These are phyloP conservation scores for Pythium scleroteichum DNA, from an alignment of 352 stramenopile genomes.

Conservation along the genomic window DNA sequence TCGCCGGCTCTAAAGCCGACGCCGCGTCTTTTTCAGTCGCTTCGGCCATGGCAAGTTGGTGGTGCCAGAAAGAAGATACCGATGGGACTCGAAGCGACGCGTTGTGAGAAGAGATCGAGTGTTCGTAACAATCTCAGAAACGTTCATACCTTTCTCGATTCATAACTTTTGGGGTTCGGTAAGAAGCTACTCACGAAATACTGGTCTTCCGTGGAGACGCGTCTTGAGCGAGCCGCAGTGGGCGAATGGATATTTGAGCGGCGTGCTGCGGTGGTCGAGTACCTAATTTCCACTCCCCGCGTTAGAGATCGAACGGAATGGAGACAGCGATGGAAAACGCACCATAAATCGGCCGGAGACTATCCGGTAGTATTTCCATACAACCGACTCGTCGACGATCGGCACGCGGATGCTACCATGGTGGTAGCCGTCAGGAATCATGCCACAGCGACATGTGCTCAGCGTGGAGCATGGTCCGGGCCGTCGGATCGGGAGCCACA, in stretches of 20 bases:
- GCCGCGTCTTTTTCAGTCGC: conserved; percentile 22
- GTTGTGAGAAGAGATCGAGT: not conserved
- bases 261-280: conserved; percentile 25
- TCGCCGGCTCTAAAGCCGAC: conserved; percentile 2
- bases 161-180: conserved; percentile 1
- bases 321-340: conserved; percentile 10
- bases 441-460: conserved; percentile 57
- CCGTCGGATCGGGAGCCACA: conserved; percentile 72
- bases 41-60: conserved; percentile 20
- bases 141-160: not conserved
- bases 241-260: conserved; percentile 27
- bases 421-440: conserved; percentile 79
- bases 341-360: conserved; percentile 79
- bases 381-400: conserved; percentile 70
- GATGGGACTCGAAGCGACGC: conserved; percentile 6
- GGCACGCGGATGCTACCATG: conserved; percentile 62
- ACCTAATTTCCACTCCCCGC: conserved; percentile 6
- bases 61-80: too few species aligned
- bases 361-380: conserved; percentile 73
- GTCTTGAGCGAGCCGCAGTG: conserved; percentile 29
- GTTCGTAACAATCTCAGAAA: too few species aligned
- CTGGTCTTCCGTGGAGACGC: conserved; percentile 33
- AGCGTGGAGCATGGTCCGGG: conserved; percentile 50
- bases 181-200: conserved; percentile 27
- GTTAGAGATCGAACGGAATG: not conserved